Percentiles rank a stretch among this genome's conserved stretches.
phyloP scores from a whole-genome alignment of 2,329 filamentous ascomycete species.

The Mariannaea sp. region DNA sequence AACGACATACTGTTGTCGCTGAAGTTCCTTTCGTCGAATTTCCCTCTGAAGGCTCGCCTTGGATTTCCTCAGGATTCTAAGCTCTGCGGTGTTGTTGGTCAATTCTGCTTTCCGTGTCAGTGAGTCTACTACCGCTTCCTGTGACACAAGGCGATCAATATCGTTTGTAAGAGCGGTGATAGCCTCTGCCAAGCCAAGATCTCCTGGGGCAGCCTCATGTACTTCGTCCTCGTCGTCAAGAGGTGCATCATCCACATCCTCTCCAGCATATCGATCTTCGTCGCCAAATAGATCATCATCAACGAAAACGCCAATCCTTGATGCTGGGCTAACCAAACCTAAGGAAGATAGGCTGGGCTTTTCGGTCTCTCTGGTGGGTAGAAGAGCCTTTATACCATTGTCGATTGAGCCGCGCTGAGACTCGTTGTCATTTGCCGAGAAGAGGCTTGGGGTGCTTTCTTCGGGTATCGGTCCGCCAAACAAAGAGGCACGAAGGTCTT shows the following conservation, averaged over 20 bases:
- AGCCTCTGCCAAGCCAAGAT: constrained; percentile 90
- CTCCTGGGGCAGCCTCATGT: constrained; percentile 91
- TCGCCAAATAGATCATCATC: constrained; percentile 94
- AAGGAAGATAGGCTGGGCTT: constrained; percentile 91
- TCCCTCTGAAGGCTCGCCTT: constrained; percentile 92
- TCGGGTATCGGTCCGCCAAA: constrained; percentile 51
- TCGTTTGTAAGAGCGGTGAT: constrained; percentile 87
- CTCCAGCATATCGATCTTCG: constrained; percentile 80
- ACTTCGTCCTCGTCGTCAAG: constrained; percentile 77
- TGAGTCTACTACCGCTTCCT: constrained; percentile 90
- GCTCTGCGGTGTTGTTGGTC: constrained; percentile 93
- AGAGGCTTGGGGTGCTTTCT: constrained; percentile 53
- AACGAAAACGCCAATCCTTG: constrained; percentile 88
- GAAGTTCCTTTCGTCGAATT: constrained; percentile 90
- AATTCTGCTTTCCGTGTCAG: constrained; percentile 92
- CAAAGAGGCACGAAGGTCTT: constrained; percentile 68
- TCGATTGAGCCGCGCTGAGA: constrained; percentile 69
- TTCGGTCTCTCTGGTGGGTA: constrained; percentile 53
- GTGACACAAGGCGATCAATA: constrained; percentile 84
- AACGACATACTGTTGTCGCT: constrained; percentile 94
- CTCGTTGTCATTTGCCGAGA: constrained; percentile 59
- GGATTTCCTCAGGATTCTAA: constrained; percentile 90
- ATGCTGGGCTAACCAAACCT: constrained; percentile 85
- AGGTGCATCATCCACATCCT: constrained; percentile 66
- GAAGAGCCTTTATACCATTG: constrained; percentile 39